These are phyloP conservation scores for Sonneratia caseolaris DNA, from an alignment of 345 rosid genomes.

Conservation along the genomic window DNA sequence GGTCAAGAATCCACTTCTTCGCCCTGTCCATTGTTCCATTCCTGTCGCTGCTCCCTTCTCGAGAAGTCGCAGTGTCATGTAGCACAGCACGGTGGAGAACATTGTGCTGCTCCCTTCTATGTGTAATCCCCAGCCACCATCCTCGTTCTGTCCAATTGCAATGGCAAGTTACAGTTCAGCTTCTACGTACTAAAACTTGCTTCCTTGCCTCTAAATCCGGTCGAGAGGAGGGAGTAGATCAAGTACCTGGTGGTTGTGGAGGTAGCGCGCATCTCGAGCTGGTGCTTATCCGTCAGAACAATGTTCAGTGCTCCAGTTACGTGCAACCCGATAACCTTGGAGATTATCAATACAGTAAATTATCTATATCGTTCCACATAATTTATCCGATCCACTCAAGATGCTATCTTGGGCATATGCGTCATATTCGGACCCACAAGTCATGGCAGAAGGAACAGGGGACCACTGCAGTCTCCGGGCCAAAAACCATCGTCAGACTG, in stretches of 20 bases:
- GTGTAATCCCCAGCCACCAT: slow-evolving; percentile 81
- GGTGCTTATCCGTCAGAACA: slow-evolving; percentile 26
- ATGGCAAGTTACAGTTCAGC: background rate
- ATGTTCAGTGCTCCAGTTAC: slow-evolving; percentile 34
- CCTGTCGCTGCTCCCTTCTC: slow-evolving; percentile 30
- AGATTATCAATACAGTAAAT: no score
- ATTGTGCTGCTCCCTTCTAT: slow-evolving; percentile 58
- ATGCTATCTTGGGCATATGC: no score
- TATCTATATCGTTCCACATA: no score
- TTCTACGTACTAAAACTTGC: background rate
- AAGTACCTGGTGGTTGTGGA: slow-evolving; percentile 62
- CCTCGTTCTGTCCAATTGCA: slow-evolving; percentile 32
- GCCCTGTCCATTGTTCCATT: slow-evolving; percentile 35
- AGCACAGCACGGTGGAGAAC: slow-evolving; percentile 41
- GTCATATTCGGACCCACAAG: slow-evolving; percentile 22
- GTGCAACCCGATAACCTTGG: slow-evolving; percentile 45
- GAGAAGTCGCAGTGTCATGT: slow-evolving; percentile 42
- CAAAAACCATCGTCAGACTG: slow-evolving; percentile 65
- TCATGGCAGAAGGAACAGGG: slow-evolving; percentile 59
- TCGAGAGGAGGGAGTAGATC: no score
- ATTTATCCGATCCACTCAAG: no score
- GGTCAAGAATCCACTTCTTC: slow-evolving; percentile 48
- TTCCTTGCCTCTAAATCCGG: background rate
- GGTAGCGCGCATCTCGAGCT: slow-evolving; percentile 43
- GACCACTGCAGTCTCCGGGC: slow-evolving; percentile 79